Evolutionary conservation across 2,329 filamentous ascomycete species (phyloP), one percentile per base, ranked within the genome.

Genomic region (Tolypocladium tundrense): DNA sequence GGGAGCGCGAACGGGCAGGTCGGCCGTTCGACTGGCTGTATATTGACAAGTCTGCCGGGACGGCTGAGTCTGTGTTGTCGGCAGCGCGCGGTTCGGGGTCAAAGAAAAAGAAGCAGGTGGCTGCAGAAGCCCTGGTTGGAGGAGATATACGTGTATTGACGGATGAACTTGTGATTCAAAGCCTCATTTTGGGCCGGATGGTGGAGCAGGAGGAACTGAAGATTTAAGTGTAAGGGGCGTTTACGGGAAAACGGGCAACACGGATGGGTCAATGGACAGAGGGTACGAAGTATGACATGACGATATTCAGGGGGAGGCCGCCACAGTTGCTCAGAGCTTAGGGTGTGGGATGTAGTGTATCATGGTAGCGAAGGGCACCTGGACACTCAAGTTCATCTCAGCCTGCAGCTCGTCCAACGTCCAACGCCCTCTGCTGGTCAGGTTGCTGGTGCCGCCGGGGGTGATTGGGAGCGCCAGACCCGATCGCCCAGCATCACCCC

Each of bases 91-190:
- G 63, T 60, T 66, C 56, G 35, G 62, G 54, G 2, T 60, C 69
- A 65, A 82, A 74, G 71, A 76, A 71, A 67, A 79, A 70, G 66
- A 74, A 68, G 65, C 69, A 61, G 62, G 73, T 60, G 58, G 68
- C 52, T 51, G 63, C 53, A 10, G 58, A 45, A 14, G 53, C 19
- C 59, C 61, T 58, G 19, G 67, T 73, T 50, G 75, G 78, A 14
- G 77, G 79, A 64, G 80, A 73, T 60, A 77, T 91, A 42, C 82
- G 80, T 61, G 80, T 94, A 51, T 81, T 96, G 56, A 88, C 86
- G 58, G 88, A 95, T 69, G 93, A 97, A 72, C 85, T 93, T 68
- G 85, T 97, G 27, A 86, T 96, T 57, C 93, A 99, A 77, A 97
- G 91, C 70, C 76, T 97, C 59, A 97, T 99, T 62, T 71, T 96